Conservation (phyloP, 352 stramenopile genomes). For the Phytophthora pisi region DNA sequence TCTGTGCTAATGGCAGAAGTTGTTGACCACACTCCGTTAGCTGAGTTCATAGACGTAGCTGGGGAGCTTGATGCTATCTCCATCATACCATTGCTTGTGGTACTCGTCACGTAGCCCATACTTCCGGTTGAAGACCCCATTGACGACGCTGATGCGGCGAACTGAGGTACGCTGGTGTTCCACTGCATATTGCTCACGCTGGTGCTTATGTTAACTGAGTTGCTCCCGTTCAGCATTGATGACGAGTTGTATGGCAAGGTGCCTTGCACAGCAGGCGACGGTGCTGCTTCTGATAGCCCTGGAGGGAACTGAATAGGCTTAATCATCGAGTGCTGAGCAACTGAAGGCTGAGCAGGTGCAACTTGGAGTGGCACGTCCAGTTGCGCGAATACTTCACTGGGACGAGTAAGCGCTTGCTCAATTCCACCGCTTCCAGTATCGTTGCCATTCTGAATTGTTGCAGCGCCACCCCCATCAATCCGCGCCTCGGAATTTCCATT, state of each 20-base stretch:
- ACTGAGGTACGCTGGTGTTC: conserved; percentile 15
- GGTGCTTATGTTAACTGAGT: conserved; percentile 11
- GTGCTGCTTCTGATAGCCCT: conserved; percentile 6
- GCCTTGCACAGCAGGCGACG: conserved; percentile 8
- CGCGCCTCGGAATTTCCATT: conserved; percentile 2
- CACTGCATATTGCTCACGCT: conserved; percentile 9
- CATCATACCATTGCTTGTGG: conserved; percentile 22
- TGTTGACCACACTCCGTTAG: conserved; percentile 30
- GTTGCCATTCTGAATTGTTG: background rate
- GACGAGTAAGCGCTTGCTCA: background rate
- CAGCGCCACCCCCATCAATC: background rate
- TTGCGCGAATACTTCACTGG: conserved; percentile 5
- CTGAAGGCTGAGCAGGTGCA: conserved; percentile 4
- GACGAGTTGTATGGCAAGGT: conserved; percentile 6
- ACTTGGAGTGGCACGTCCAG: conserved; percentile 2
- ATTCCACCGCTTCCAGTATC: background rate
- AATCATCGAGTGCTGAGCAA: conserved; percentile 10
- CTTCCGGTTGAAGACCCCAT: conserved; percentile 15
- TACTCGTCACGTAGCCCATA: conserved; percentile 14
- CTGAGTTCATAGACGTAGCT: conserved; percentile 7
- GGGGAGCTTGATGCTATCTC: conserved; percentile 16
- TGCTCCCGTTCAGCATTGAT: conserved; percentile 8
- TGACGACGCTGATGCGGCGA: conserved; percentile 5
- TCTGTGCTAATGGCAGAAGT: conserved; percentile 32
- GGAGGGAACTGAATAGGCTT: conserved; percentile 33